phyloP scores from a whole-genome alignment of 495 filamentous ascomycete genomes.

The Gamarada debralockiae region DNA sequence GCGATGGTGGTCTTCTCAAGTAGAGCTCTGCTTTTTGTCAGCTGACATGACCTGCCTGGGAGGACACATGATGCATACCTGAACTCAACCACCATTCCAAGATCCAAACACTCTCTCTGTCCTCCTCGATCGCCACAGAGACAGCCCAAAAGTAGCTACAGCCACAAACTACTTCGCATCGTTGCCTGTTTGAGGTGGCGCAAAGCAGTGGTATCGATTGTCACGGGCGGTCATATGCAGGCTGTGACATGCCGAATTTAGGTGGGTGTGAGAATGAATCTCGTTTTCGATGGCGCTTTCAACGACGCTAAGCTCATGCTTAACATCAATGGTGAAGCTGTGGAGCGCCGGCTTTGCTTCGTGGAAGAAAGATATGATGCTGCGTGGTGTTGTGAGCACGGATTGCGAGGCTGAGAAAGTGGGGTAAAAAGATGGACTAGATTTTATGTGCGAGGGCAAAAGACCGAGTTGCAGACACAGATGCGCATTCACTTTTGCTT shows the following conservation, averaged over 20 bases:
- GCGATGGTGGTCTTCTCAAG: constrained; percentile 76
- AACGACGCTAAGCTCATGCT: too few species aligned
- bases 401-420: too few species aligned
- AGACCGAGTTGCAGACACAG: too few species aligned
- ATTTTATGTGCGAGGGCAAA: too few species aligned
- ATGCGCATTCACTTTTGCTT: too few species aligned
- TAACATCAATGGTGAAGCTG: constrained; percentile 3
- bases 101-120: constrained; percentile 84
- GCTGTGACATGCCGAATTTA: constrained; percentile 27
- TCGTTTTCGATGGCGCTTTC: constrained; percentile 22
- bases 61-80: too few species aligned
- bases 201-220: constrained; percentile 80
- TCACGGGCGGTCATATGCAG: constrained; percentile 34
- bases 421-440: too few species aligned
- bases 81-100: constrained; percentile 61
- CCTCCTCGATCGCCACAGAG: constrained; percentile 76
- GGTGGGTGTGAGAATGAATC: constrained; percentile 38
- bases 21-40: too few species aligned
- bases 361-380: constrained; percentile 17
- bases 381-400: too few species aligned
- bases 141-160: constrained; percentile 92
- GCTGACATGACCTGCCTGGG: too few species aligned
- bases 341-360: constrained; percentile 4
- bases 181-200: constrained; percentile 68
- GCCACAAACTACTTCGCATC: constrained; percentile 95